Evolutionary conservation across 202 grass and related monocot species (phyloP), one percentile per base, ranked within the genome.

Genomic region (Brachypodium distachyon): DNA sequence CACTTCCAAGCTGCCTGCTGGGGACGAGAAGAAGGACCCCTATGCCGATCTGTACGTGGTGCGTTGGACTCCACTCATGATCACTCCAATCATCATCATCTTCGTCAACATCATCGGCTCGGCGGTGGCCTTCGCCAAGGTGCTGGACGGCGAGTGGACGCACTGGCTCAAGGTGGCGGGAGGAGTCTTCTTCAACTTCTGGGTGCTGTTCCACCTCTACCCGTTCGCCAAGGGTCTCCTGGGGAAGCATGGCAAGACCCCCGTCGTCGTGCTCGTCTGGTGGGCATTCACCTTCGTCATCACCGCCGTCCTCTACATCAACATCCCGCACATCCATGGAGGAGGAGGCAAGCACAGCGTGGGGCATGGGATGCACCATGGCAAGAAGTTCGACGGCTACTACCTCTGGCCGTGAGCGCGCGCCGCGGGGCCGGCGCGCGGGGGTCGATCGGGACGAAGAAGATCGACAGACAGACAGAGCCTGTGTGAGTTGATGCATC

Each of bases 21-120:
- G 90, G 0, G 86, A 95, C 64, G 92, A 96, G 23, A 90, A 89
- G 31, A 85, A 87, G 58, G 92, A 96, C 52, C 86, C 90, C 46
- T 92, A 92, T 67, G 89, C 86, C 3, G 92, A 96, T 51, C 87
- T 96, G 3, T 87, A 96, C 74, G 86, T 86, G 43, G 85, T 96
- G 38, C 61, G 90, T 6, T 96, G 92, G 92, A 96, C 86, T 11
- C 88, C 86, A 49, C 81, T 96, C 0, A 82, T 96, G 72, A 84
- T 96, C 16, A 26, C 65, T 0, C 92, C 92, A 9, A 49, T 92
- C 40, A 66, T 62, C 68, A 85, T 96, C 73, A 92, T 96, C 60
- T 47, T 85, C n/a, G 83, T 86, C 3, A 96, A 96, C 82, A 83
- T 86, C 34, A 39, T 82, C 37, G 92, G 86, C 0, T 87, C 90